Percentiles rank a stretch among this genome's conserved stretches.
These are phyloP conservation scores for Coelastrella sp. DNA, from an alignment of 139 green algal species.

Conservation along the genomic window DNA sequence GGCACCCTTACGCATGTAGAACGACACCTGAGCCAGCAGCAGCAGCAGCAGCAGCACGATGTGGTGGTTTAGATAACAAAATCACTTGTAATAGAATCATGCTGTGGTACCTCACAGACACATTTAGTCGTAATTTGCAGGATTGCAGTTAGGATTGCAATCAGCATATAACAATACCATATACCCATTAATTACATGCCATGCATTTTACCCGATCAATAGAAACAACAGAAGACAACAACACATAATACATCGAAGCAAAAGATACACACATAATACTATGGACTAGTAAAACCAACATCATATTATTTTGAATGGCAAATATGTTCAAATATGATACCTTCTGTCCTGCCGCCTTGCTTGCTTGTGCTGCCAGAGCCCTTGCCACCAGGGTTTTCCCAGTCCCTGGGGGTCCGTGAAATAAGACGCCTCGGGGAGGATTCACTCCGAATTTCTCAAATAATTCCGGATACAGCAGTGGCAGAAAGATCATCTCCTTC, in stretches of 20 bases:
- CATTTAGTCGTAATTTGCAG: too few relatives aligned
- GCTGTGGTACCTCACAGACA: too few relatives aligned
- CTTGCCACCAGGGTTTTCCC: conserved; percentile 96
- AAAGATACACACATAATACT: neutral
- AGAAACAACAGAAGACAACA: too few relatives aligned
- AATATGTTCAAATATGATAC: too few relatives aligned
- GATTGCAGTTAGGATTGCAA: too few relatives aligned
- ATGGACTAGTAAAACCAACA: neutral
- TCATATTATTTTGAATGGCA: neutral
- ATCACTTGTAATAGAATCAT: too few relatives aligned
- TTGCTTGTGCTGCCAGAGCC: conserved; percentile 88
- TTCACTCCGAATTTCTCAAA: conserved; percentile 90
- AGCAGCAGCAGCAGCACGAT: neutral
- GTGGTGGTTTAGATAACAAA: too few relatives aligned
- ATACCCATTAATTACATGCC: too few relatives aligned
- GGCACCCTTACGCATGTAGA: conserved; percentile 98
- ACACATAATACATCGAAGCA: neutral
- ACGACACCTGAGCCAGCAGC: conserved; percentile 72
- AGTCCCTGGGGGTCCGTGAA: conserved; percentile 94
- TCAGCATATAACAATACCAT: too few relatives aligned
- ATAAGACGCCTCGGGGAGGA: conserved; percentile 91
- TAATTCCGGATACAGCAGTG: conserved; percentile 95
- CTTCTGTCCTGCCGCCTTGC: conserved; percentile 62
- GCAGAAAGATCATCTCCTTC: conserved; percentile 99
- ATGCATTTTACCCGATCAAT: too few relatives aligned